Evolutionary conservation across 2,329 filamentous ascomycete genomes (phyloP), one percentile per base, ranked within the genome.

Genomic region (Sclerotiophoma versabilis): DNA sequence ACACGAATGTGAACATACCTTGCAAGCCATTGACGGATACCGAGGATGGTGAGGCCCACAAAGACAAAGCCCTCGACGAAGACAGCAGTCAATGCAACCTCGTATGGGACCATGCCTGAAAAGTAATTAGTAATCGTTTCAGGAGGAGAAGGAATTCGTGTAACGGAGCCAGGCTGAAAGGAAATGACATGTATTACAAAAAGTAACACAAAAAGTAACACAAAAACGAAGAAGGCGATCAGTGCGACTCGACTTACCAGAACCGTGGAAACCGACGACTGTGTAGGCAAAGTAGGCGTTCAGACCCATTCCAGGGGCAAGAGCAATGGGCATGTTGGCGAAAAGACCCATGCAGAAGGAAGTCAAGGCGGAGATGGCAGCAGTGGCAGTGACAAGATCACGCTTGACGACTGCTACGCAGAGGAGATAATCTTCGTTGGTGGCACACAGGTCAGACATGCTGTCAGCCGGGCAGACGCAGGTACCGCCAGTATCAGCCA

Each of bases 61-160:
- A 96, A 96, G 58, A 96, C 87, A 73, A 90, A 90, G 30, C 92
- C 92, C 75, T 96, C 92, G 12, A 95, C 88, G 71, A 96, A 96
- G 62, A 95, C 92, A 48, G 92, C 91, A 4, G 91, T 95, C 30
- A 96, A 78, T 27, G 92, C 92, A 34, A 93, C 82, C 47, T 83
- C 75, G 70, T 91, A 96, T 1, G 90, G 86, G 8, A 96, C 87
- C 29, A 83, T 80, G 2, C 71, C 70, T 68, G 38, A 34, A 60
- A 56, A 50, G 43, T 27, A 61, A 61, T 70, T 39, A 67, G 63
- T 39, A 47, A 29, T 15, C 19, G 49, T 57, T 49, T 55, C 48
- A 52, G 27, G n/a, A 41, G 27, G n/a, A 41, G 23, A 49, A 43
- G 34, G 26, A 45, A 33, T 27, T 15, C 38, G 44, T 41, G 49